Evolutionary conservation across 2,329 filamentous ascomycete species (phyloP).

Genomic region (Pseudogymnoascus sp.): DNA sequence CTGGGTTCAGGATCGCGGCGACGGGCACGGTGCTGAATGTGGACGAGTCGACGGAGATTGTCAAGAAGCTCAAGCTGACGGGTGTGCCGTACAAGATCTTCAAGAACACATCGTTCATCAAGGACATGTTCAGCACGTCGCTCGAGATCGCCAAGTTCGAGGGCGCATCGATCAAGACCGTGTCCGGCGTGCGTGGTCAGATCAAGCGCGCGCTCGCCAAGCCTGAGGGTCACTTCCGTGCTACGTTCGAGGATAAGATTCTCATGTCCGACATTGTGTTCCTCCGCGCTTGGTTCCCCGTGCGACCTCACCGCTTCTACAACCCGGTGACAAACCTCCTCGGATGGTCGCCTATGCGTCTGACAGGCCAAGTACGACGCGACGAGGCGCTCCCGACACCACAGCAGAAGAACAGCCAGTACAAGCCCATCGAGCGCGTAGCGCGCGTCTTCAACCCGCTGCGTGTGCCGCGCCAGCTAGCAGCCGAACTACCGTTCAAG

Average conservation of each 20-base stretch:
- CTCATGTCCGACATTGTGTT: conserved; percentile 96
- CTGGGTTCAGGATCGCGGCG: conserved; percentile 88
- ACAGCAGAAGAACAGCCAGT: conserved; percentile 73
- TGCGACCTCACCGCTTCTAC: conserved; percentile 93
- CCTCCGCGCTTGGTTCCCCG: conserved; percentile 90
- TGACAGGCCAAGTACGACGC: conserved; percentile 84
- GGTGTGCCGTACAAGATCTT: conserved; percentile 95
- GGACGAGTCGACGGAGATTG: conserved; percentile 92
- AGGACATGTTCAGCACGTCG: conserved; percentile 91
- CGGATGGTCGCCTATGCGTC: conserved; percentile 84
- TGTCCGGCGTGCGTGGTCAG: conserved; percentile 89
- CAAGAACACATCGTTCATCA: conserved; percentile 98
- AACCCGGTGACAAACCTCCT: conserved; percentile 92
- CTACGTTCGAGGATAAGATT: conserved; percentile 98
- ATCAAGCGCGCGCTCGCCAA: conserved; percentile 93
- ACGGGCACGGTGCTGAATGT: conserved; percentile 91
- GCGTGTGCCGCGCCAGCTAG: conserved; percentile 67
- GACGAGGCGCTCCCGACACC: conserved; percentile 70
- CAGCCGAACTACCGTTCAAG: conserved; percentile 82
- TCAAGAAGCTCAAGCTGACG: conserved; percentile 98
- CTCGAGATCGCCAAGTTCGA: conserved; percentile 98
- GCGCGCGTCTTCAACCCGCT: conserved; percentile 69
- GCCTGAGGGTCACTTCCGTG: conserved; percentile 90
- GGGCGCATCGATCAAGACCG: conserved; percentile 89
- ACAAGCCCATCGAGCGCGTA: conserved; percentile 60